Percentiles rank a stretch among this genome's conserved stretches.
Conservation (phyloP, 179 eudicot species). For the Drosera spatulata region DNA sequence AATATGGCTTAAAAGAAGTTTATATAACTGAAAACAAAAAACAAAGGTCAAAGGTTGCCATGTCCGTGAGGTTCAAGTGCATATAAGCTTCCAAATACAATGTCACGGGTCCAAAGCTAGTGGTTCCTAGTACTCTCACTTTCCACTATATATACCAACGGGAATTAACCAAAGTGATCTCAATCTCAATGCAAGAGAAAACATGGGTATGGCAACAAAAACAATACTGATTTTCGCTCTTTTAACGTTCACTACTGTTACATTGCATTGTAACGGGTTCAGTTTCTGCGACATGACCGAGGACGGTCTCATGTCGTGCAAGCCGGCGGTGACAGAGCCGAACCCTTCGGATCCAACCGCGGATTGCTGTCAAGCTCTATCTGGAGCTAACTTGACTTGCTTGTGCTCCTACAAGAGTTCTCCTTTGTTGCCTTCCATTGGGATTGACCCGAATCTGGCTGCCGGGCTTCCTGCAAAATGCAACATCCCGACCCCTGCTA, state of each 20-base stretch:
- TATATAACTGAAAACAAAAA: too few species aligned
- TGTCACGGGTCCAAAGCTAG: constrained; percentile 25
- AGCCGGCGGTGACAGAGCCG: constrained; percentile 34
- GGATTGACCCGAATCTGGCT: constrained; percentile 60
- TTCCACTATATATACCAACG: neutral
- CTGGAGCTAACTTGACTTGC: constrained; percentile 39
- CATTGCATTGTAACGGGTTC: constrained; percentile 2
- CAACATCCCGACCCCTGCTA: constrained; percentile 24
- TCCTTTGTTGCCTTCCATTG: constrained; percentile 32
- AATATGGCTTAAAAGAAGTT: too few species aligned
- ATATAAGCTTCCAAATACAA: constrained; percentile 16
- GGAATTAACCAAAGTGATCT: constrained; percentile 2
- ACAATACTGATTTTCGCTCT: neutral
- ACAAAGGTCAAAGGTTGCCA: neutral
- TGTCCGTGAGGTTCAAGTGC: constrained; percentile 1
- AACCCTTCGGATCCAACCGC: constrained; percentile 37
- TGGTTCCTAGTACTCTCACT: neutral
- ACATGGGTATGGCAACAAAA: constrained; percentile 2
- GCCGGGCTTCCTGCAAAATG: constrained; percentile 50
- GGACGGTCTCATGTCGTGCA: constrained; percentile 36
- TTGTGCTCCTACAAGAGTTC: constrained; percentile 49
- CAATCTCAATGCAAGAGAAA: neutral
- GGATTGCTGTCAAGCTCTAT: constrained; percentile 44
- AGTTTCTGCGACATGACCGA: constrained; percentile 39
- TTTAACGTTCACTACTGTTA: neutral